Evolutionary conservation across 768 basidiomycete species (phyloP).

Genomic region (Lactarius indigo): DNA sequence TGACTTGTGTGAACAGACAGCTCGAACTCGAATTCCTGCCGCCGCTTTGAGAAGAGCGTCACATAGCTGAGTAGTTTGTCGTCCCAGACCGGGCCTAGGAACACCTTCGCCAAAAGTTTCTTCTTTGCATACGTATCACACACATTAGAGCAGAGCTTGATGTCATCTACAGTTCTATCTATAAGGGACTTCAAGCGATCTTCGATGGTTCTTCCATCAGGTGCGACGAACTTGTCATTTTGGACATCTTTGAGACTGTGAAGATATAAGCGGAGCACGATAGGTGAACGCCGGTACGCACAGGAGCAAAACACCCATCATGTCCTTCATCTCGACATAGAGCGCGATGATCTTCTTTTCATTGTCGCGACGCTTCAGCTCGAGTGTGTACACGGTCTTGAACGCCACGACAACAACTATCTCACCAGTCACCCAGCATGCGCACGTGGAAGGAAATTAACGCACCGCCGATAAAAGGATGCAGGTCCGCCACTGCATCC

Average conservation of each 20-base stretch:
- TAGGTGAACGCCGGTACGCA: background rate
- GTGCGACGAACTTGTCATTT: conserved; percentile 31
- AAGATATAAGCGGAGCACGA: background rate
- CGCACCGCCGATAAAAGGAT: conserved; percentile 32
- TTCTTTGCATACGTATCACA: conserved; percentile 36
- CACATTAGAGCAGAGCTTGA: conserved; percentile 33
- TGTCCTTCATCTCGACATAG: conserved; percentile 48
- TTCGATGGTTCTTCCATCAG: conserved; percentile 35
- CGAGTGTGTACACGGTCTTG: conserved; percentile 45
- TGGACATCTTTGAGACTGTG: conserved; percentile 33
- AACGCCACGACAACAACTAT: conserved; percentile 49
- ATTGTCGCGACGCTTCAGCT: conserved; percentile 48
- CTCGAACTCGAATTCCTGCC: conserved; percentile 31
- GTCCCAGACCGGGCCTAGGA: conserved; percentile 32
- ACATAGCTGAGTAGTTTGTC: conserved; percentile 28
- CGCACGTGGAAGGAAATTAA: background rate
- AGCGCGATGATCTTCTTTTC: conserved; percentile 46
- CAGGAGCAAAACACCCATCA: conserved; percentile 35
- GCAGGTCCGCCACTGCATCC: conserved; percentile 31
- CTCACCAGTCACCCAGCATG: background rate
- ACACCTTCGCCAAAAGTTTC: conserved; percentile 30
- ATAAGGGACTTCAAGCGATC: conserved; percentile 35
- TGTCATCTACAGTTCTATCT: conserved; percentile 30
- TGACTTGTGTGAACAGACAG: conserved; percentile 31
- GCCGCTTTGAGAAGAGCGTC: conserved; percentile 27